Evolutionary conservation across 108 stramenopile species (phyloP), one percentile per base, ranked within the genome.

Genomic region (Fragilaria crotonensis): DNA sequence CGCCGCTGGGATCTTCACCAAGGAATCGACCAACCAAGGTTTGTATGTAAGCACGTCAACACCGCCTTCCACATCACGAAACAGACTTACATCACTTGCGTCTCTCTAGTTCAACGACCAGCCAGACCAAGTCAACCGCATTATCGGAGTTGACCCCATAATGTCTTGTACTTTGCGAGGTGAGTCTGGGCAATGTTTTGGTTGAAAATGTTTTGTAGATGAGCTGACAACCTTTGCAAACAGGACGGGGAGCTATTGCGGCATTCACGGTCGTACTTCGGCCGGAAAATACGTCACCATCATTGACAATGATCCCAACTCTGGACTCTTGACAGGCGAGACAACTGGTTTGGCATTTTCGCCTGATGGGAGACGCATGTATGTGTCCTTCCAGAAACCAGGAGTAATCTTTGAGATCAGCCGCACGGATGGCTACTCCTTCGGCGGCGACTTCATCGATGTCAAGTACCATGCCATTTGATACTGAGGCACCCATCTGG

Each of bases 281-380:
- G 14, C 52, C 2, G 80, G 80, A 0, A 25, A 50, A 21, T 71
- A 53, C 45, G 71, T 46, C 21, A 64, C 76, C 18, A 51, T 85
- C 17, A 50, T 82, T 14, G 36, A 41, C 7, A 41, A 41, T 41
- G 36, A 41, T 41, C 36, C 36, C 7, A 7, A 41, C 7, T 11
- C 14, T 7, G 14, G 14, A 11, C 7, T 41, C 36, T 78, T 62
- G 28, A 29, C 45, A 0, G 76, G 64, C 45, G 76, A 79, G 33
- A 79, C 77, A n/a, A 67, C 73, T 5, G 84, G 84, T 1, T 50
- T 82, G 11, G 65, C 84, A 11, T 79, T 82, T 59, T 79, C 73
- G 47, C 78, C 78, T 0, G 74, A 82, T 59, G 60, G 54, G n/a
- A 71, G 14, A 0, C 65, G 50, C 30, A 77, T 85, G 68, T 85